These are phyloP conservation scores for Populus simonii DNA, from an alignment of 345 rosid genomes.

Conservation along the genomic window DNA sequence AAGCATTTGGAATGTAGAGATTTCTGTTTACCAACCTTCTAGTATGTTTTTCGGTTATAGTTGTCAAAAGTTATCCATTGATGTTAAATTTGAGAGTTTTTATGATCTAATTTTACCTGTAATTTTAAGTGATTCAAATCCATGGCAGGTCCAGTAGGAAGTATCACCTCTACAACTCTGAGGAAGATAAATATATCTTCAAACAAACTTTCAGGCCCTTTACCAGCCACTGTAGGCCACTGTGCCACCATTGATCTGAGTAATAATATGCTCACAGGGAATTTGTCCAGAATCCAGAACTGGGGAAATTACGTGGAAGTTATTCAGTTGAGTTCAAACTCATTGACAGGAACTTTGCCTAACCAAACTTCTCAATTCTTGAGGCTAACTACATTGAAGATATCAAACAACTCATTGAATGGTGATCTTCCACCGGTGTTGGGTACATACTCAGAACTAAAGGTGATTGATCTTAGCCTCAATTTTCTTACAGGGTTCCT, in stretches of 20 bases:
- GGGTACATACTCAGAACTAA: constrained; percentile 61
- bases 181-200: constrained; percentile 75
- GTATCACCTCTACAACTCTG: constrained; percentile 67
- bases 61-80: background rate
- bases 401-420: constrained; percentile 59
- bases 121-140: constrained; percentile 1
- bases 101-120: background rate
- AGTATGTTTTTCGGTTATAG: too few species aligned
- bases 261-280: constrained; percentile 65
- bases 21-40: too few species aligned
- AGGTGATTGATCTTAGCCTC: constrained; percentile 64
- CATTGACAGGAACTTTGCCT: constrained; percentile 61
- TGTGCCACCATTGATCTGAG: constrained; percentile 76
- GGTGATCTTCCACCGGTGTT: constrained; percentile 62
- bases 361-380: constrained; percentile 65
- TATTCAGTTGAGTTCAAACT: constrained; percentile 70
- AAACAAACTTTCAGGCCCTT: constrained; percentile 62
- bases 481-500: constrained; percentile 58
- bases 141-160: constrained; percentile 69
- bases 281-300: constrained; percentile 59
- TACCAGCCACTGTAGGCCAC: constrained; percentile 60
- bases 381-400: constrained; percentile 59
- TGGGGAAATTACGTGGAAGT: constrained; percentile 83
- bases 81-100: background rate
- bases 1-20: too few species aligned